Conservation (phyloP, 2,329 filamentous ascomycete species). For the Epichloe baconii region DNA sequence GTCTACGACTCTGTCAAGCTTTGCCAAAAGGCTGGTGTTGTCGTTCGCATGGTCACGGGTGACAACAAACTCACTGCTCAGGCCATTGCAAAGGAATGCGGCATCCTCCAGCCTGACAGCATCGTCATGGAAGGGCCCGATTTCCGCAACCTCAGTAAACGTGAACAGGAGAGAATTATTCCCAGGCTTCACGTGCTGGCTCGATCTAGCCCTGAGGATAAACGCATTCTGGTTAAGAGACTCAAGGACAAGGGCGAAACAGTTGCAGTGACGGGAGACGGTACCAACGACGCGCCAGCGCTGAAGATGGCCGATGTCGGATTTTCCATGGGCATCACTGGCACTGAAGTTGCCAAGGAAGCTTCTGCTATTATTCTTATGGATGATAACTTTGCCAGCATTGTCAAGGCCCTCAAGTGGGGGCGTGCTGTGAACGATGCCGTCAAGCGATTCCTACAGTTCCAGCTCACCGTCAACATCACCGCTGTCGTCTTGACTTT, state of each 20-base stretch:
- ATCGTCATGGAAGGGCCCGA: constrained; percentile 67
- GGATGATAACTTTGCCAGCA: constrained; percentile 82
- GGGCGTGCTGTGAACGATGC: constrained; percentile 66
- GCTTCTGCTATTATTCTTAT: constrained; percentile 76
- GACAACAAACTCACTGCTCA: constrained; percentile 70
- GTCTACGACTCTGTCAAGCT: constrained; percentile 60
- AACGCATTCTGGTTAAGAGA: constrained; percentile 57
- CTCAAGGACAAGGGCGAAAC: constrained; percentile 63
- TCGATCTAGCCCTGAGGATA: constrained; percentile 64
- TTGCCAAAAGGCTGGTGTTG: constrained; percentile 64
- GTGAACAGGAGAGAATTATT: constrained; percentile 53
- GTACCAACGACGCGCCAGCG: constrained; percentile 72
- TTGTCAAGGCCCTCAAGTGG: constrained; percentile 73
- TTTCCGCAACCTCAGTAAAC: constrained; percentile 58
- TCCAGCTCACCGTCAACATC: constrained; percentile 79
- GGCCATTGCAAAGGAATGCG: constrained; percentile 67
- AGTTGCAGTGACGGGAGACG: constrained; percentile 72
- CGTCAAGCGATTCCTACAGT: constrained; percentile 64
- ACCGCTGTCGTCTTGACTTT: constrained; percentile 83
- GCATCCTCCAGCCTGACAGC: constrained; percentile 55
- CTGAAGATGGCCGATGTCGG: constrained; percentile 72
- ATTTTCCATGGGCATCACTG: constrained; percentile 76
- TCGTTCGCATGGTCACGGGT: constrained; percentile 76
- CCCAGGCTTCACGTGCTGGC: constrained; percentile 59
- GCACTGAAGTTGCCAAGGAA: constrained; percentile 75